These are phyloP conservation scores for Aspergillus wentii DNA, from an alignment of 495 filamentous ascomycete species.

Conservation along the genomic window DNA sequence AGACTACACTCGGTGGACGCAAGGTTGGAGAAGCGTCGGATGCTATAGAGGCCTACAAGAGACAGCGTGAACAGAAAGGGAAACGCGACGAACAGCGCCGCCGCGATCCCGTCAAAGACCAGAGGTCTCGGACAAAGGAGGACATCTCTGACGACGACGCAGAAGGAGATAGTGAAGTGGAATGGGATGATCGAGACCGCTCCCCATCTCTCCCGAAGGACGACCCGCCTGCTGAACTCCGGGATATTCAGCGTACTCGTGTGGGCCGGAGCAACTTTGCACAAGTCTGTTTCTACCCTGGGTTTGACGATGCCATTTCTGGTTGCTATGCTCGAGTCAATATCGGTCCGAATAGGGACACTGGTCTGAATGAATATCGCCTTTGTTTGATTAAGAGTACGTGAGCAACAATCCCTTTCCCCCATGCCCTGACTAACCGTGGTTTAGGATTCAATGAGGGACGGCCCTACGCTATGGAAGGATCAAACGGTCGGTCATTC, in stretches of 20 bases:
- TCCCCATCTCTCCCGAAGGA: slow-evolving; percentile 41
- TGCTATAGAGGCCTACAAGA: slow-evolving; percentile 78
- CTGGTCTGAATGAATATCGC: slow-evolving; percentile 69
- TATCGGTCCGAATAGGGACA: slow-evolving; percentile 65
- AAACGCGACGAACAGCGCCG: slow-evolving; percentile 65
- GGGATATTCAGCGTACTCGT: slow-evolving; percentile 75
- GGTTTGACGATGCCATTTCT: slow-evolving; percentile 73
- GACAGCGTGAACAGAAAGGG: slow-evolving; percentile 77
- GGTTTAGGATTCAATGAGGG: slow-evolving; percentile 66
- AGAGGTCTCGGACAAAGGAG: slow-evolving; percentile 43
- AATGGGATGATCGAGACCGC: slow-evolving; percentile 58
- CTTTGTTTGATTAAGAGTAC: slow-evolving; percentile 82
- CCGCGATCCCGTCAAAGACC: slow-evolving; percentile 55
- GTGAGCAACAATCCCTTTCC: slow-evolving; percentile 4
- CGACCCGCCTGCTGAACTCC: slow-evolving; percentile 62
- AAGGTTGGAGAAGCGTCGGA: slow-evolving; percentile 74
- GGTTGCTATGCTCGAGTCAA: slow-evolving; percentile 78
- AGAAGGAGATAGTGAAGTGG: slow-evolving; percentile 75
- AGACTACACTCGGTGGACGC: slow-evolving; percentile 70
- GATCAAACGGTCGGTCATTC: slow-evolving; percentile 62
- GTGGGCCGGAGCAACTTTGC: slow-evolving; percentile 78
- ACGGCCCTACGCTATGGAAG: slow-evolving; percentile 73
- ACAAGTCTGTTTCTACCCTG: slow-evolving; percentile 84
- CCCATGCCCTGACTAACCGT: slow-evolving; percentile 26
- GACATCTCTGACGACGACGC: slow-evolving; percentile 57